phyloP scores from a whole-genome alignment of 1,284 basidiomycete genomes.

The Trichosporon faecale region DNA sequence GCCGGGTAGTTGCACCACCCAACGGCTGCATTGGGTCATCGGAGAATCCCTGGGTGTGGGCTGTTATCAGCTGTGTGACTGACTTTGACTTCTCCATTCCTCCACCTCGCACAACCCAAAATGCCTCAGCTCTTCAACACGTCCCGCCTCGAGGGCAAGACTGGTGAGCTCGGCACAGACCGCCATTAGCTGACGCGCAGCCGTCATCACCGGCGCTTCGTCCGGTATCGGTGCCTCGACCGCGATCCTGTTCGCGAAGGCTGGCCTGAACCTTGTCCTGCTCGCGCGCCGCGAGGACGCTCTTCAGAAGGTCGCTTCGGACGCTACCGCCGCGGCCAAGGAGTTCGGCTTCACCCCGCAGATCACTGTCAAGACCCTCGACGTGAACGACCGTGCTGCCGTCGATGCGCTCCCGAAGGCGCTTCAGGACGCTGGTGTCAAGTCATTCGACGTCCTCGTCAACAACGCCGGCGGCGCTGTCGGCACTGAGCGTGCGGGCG shows the following conservation, averaged over 20 bases:
- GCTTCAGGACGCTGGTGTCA: conserved; percentile 20
- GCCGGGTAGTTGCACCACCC: neutral
- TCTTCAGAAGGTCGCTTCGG: conserved; percentile 57
- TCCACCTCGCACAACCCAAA: neutral
- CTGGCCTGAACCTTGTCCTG: conserved; percentile 62
- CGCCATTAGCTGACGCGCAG: conserved; percentile 17
- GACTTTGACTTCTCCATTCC: neutral
- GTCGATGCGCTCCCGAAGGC: conserved; percentile 19
- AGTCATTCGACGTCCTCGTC: conserved; percentile 25
- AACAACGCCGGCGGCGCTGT: conserved; percentile 30
- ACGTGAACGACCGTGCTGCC: conserved; percentile 26
- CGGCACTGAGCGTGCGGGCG: conserved; percentile 31
- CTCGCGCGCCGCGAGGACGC: conserved; percentile 59
- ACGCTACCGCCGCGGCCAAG: conserved; percentile 17
- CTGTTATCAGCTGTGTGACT: neutral
- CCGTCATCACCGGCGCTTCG: conserved; percentile 50
- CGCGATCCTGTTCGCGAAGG: conserved; percentile 57
- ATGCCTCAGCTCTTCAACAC: conserved; percentile 28
- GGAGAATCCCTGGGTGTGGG: neutral
- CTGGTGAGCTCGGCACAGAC: conserved; percentile 18
- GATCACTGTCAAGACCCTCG: conserved; percentile 28
- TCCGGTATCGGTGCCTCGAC: conserved; percentile 51
- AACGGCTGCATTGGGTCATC: neutral
- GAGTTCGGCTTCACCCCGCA: conserved; percentile 27
- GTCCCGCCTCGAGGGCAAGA: conserved; percentile 27